These are phyloP conservation scores for Colletotrichum brevisporum DNA, from an alignment of 2,329 filamentous ascomycete species.

Conservation along the genomic window DNA sequence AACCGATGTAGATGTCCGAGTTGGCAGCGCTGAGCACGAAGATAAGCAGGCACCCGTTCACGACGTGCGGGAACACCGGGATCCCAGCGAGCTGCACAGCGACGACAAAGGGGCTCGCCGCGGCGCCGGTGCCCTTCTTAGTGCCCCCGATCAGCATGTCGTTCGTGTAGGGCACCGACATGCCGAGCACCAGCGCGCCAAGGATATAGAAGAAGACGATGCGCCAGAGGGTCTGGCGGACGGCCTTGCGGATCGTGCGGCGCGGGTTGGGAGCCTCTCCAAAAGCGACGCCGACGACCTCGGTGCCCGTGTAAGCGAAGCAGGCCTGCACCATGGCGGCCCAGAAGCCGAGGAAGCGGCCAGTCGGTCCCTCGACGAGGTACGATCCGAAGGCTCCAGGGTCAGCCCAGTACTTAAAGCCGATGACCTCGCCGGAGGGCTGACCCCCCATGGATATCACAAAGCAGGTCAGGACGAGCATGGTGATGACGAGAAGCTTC, in stretches of 20 bases:
- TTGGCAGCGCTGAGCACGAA: constrained; percentile 43
- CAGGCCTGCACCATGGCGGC: constrained; percentile 54
- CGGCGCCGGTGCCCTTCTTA: constrained; percentile 46
- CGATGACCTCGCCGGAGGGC: constrained; percentile 53
- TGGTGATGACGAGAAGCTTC: constrained; percentile 60
- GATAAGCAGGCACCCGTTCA: constrained; percentile 45
- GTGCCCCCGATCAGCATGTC: constrained; percentile 29
- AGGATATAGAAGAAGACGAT: constrained; percentile 45
- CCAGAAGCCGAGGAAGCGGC: constrained; percentile 58
- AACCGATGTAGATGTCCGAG: constrained; percentile 52
- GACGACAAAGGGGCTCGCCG: constrained; percentile 46
- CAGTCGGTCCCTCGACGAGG: constrained; percentile 49
- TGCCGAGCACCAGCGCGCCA: constrained; percentile 44
- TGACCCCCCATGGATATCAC: constrained; percentile 57
- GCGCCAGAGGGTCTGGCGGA: constrained; percentile 46
- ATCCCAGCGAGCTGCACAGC: constrained; percentile 43
- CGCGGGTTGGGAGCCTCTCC: constrained; percentile 56
- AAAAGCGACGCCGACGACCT: constrained; percentile 82
- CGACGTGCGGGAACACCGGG: constrained; percentile 41
- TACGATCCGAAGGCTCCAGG: constrained; percentile 59
- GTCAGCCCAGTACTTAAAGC: constrained; percentile 60
- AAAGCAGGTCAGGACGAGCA: constrained; percentile 54
- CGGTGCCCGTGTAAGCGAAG: constrained; percentile 70
- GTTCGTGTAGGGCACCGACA: constrained; percentile 46
- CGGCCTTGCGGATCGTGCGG: constrained; percentile 44